Evolutionary conservation across 495 filamentous ascomycete genomes (phyloP).

Genomic region (Aspergillus hancockii): DNA sequence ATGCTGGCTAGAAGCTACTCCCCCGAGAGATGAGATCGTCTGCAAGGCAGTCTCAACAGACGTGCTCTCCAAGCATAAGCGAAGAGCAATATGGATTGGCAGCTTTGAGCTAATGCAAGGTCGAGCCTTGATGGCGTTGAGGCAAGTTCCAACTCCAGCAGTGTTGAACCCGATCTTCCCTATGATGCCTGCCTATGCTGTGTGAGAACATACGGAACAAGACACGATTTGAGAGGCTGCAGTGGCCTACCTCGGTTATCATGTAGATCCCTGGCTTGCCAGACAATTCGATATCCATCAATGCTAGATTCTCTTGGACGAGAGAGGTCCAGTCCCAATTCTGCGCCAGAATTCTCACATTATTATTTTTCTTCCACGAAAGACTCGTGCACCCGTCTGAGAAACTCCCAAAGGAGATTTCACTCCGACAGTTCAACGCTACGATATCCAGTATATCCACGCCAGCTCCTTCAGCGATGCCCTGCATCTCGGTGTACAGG

Average conservation of each 20-base stretch:
- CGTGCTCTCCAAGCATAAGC: constrained; percentile 56
- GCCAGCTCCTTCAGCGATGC: constrained; percentile 60
- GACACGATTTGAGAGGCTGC: background rate
- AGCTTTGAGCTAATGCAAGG: constrained; percentile 55
- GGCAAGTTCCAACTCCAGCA: constrained; percentile 61
- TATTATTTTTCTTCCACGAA: constrained; percentile 47
- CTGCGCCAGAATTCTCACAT: constrained; percentile 53
- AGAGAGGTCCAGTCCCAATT: constrained; percentile 65
- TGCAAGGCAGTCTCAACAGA: constrained; percentile 53
- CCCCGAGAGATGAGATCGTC: constrained; percentile 44
- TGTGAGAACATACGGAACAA: background rate
- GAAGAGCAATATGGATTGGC: constrained; percentile 64
- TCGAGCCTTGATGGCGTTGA: constrained; percentile 66
- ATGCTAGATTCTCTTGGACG: constrained; percentile 55
- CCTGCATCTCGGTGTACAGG: constrained; percentile 55
- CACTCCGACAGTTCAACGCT: constrained; percentile 66
- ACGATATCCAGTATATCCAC: constrained; percentile 58
- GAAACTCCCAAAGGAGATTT: constrained; percentile 65
- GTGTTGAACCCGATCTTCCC: constrained; percentile 72
- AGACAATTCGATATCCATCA: constrained; percentile 51
- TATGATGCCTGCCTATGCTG: constrained; percentile 61
- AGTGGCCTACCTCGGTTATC: constrained; percentile 39
- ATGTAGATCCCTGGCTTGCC: constrained; percentile 52
- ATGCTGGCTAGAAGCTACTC: constrained; percentile 62
- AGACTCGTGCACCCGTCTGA: constrained; percentile 66